Evolutionary conservation across 768 basidiomycete species (phyloP), one percentile per base, ranked within the genome.

Genomic region (Termitomyces sp.): DNA sequence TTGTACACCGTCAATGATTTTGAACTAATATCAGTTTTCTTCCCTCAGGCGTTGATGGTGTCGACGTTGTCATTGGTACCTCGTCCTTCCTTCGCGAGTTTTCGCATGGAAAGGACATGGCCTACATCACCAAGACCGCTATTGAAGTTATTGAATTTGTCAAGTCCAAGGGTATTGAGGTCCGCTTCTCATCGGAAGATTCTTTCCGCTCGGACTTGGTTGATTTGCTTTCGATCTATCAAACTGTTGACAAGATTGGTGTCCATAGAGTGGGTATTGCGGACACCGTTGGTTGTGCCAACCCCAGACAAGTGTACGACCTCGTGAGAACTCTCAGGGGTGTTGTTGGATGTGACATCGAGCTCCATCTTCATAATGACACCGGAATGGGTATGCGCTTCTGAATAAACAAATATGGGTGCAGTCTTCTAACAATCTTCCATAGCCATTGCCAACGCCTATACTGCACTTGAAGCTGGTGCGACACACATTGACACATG

Each of bases 61-160:
- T 98, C 58, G 96, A 98, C 70, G 93, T 98, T 62, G 97, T 98
- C 71, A 98, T 99, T 60, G 96, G 97, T 35, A 98, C 97, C 9
- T 98, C 95, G 10, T 98, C 95, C 41, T 99, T 97, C 88, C 86
- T 98, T 48, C 88, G 96, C 64, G 95, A 99, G 76, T 97, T 98
- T 82, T 98, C 96, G 26, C 97, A 99, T 71, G 97, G 97, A 67
- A 99, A 98, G 83, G 97, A 98, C 72, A 99, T 99, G 93, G 77
- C 92, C 45, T 99, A 97, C 77, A 99, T 99, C 77, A 96, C 96
- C 78, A 98, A 95, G 76, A 90, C 93, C 38, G 96, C 96, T 57
- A 93, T 98, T 65, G 95, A 98, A 71, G 97, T 99, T 63, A 99
- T 99, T 74, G 84, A 96, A 65, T 99, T 88, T 65, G 96, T 99